Evolutionary conservation across 2,329 filamentous ascomycete species (phyloP), one percentile per base, ranked within the genome.

Genomic region (Fusarium bulbicola): DNA sequence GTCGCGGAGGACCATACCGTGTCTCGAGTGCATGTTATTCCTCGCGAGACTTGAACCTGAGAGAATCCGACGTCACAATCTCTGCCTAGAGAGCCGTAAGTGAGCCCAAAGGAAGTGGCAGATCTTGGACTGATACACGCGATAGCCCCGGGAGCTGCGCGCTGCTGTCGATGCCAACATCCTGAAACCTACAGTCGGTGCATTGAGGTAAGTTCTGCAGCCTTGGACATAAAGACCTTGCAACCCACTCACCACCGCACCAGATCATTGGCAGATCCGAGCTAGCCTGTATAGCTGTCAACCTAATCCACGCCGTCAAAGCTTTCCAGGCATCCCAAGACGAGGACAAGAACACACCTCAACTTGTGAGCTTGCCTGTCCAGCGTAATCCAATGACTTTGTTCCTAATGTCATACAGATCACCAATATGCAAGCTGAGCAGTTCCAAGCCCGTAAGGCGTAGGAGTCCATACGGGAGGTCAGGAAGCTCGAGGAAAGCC

Each of bases 101-200:
- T 43, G 10, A 24, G 0, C 2, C 15, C 4, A 2, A 16, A 24
- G 15, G 5, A 18, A 1, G 6, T 16, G 9, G n/a, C 5, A 24
- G n/a, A 24, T 2, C 15, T 24, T 15, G 14, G n/a, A 18, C 40
- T 24, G n/a, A 12, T 12, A 0, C 6, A 43, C 4, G 9, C 6
- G 1, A 24, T 12, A 43, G 40, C 40, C 40, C 10, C 40, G 8
- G 40, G 40, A 24, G 40, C 40, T 18, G 40, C 15, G 11, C 40
- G 40, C 40, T 43, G n/a, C 40, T 7, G 20, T 39, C 37, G 20
- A 5, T 39, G 37, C 7, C 37, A 39, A 21, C 12, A 39, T 13
- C 37, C 20, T 13, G 37, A 40, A 21, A 21, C 37, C 37, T 40
- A 40, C 20, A 2, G 7, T 7, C 7, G 20, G 8, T 40, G 39